Percentiles rank a stretch among this genome's conserved stretches.
phyloP scores from a whole-genome alignment of 1,139 yeast species.

The Saccharomyces hybrid region DNA sequence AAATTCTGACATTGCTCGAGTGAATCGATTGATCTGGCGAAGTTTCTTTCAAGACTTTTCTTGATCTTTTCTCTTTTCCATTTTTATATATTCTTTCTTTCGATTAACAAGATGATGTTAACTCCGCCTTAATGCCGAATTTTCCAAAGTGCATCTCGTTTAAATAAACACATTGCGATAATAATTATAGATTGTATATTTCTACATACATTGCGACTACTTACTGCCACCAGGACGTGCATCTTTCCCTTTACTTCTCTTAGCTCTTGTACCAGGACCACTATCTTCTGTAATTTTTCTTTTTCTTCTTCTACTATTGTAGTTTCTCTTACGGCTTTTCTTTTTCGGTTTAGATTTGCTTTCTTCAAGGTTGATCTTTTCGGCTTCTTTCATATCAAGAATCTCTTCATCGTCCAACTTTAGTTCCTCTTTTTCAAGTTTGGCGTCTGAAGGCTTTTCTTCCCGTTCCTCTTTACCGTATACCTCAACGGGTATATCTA shows the following conservation, averaged over 20 bases:
- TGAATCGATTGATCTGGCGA: background rate
- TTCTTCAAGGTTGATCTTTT: background rate
- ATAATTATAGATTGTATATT: background rate
- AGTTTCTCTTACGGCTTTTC: background rate
- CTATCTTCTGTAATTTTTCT: background rate
- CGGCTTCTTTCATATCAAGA: background rate
- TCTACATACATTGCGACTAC: background rate
- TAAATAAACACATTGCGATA: background rate
- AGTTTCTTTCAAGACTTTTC: background rate
- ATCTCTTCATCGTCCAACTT: background rate
- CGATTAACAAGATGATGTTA: background rate
- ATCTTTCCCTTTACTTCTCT: background rate
- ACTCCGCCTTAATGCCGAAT: background rate
- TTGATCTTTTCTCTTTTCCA: background rate
- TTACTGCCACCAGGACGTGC: background rate
- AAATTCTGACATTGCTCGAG: slow-evolving; percentile 4
- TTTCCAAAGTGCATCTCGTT: background rate
- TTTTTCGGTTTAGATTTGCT: background rate
- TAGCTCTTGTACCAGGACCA: background rate
- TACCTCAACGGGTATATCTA: slow-evolving; percentile 4
- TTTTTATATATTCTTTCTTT: background rate
- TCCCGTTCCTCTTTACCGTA: background rate
- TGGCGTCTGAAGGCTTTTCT: background rate
- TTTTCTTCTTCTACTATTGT: background rate
- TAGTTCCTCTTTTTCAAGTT: background rate